Evolutionary conservation across 805 yeast species (phyloP).

Genomic region (Zygoascus flipseniorum): DNA sequence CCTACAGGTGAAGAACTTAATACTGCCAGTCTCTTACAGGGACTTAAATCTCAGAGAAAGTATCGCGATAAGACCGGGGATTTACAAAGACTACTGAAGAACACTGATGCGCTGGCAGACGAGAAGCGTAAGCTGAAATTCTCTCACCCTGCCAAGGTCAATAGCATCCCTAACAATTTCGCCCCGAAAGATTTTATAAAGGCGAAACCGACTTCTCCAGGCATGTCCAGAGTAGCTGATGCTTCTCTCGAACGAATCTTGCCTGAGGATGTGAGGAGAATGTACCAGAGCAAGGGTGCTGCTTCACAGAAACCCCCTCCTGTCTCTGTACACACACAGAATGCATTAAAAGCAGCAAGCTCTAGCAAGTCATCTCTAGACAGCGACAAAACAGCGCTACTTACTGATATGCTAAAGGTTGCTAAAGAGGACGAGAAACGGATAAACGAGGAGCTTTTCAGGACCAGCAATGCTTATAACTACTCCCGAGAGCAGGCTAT

Average conservation of each 20-base stretch:
- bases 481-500: constrained; percentile 35
- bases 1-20: neutral
- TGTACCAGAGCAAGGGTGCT: neutral
- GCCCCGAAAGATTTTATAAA: neutral
- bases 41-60: neutral
- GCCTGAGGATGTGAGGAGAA: constrained; percentile 9
- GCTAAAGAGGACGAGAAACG: constrained; percentile 35
- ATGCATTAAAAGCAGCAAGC: neutral
- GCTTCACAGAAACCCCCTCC: neutral
- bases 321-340: neutral
- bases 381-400: neutral
- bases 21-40: neutral
- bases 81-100: neutral
- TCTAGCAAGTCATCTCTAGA: neutral
- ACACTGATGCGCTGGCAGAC: neutral
- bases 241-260: constrained; percentile 2
- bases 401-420: constrained; percentile 37
- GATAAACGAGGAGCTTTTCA: constrained; percentile 37
- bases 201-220: neutral
- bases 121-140: neutral
- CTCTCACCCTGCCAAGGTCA: neutral
- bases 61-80: constrained; percentile 1
- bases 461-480: constrained; percentile 44
- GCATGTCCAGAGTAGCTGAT: neutral
- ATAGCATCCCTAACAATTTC: neutral